A percentile compares a stretch with the other conserved stretches of the same genome.
Evolutionary conservation across 2,329 filamentous ascomycete genomes (phyloP).

Genomic region (Aspergillus fumigatiaffinis): DNA sequence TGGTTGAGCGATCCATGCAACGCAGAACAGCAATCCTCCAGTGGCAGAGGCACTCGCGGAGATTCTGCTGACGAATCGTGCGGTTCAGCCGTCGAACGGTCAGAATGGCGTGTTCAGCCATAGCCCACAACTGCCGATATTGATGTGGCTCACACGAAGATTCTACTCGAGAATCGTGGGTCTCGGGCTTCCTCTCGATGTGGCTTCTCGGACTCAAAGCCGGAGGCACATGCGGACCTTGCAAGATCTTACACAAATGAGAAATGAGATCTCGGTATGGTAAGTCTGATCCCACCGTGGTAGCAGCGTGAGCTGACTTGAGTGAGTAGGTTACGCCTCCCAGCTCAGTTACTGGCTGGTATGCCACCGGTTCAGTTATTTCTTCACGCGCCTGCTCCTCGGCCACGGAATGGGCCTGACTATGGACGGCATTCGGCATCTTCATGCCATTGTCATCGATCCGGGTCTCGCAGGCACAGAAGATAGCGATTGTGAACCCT

Average conservation of each 20-base stretch:
- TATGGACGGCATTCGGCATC: too few relatives aligned
- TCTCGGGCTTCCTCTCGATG: background rate
- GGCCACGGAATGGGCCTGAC: too few relatives aligned
- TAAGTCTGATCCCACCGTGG: background rate
- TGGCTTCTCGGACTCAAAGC: too few relatives aligned
- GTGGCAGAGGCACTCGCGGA: background rate
- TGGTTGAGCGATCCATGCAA: too few relatives aligned
- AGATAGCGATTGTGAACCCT: too few relatives aligned
- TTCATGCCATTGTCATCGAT: too few relatives aligned
- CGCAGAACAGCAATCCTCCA: too few relatives aligned
- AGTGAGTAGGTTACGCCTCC: background rate
- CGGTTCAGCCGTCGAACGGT: background rate
- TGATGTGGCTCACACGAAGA: background rate
- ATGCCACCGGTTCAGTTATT: background rate
- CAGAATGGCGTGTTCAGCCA: background rate
- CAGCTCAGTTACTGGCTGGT: background rate
- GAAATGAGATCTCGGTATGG: background rate
- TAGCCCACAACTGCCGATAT: background rate
- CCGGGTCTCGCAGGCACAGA: too few relatives aligned
- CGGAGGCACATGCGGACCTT: too few relatives aligned
- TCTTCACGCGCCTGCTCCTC: background rate
- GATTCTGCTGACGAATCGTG: background rate
- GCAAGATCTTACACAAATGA: too few relatives aligned
- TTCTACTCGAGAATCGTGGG: background rate
- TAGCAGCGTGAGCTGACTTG: background rate